These are phyloP conservation scores for Strigomonas galati DNA, from an alignment of 208 protist species.

Conservation along the genomic window DNA sequence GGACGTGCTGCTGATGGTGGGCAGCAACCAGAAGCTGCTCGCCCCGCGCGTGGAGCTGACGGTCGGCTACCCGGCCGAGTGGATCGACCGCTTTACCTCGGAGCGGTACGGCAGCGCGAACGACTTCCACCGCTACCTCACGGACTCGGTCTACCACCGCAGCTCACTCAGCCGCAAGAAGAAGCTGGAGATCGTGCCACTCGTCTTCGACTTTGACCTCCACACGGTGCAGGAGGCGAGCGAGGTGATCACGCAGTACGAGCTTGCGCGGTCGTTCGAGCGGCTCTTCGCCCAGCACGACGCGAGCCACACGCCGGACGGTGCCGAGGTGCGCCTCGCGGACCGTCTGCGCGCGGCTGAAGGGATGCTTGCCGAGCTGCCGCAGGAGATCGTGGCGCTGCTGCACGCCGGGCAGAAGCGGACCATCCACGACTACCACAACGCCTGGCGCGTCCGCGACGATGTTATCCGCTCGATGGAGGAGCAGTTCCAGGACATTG, in stretches of 20 bases:
- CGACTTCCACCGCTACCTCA: conserved; percentile 69
- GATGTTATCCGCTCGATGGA: conserved; percentile 71
- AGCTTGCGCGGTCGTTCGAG: conserved; percentile 70
- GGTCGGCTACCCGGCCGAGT: conserved; percentile 83
- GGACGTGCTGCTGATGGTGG: not conserved
- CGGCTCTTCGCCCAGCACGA: conserved; percentile 27
- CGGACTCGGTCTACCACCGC: conserved; percentile 50
- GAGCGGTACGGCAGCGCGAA: conserved; percentile 48
- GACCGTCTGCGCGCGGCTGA: conserved; percentile 24
- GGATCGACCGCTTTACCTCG: conserved; percentile 64
- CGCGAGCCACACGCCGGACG: not conserved
- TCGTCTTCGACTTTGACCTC: conserved; percentile 74
- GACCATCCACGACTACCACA: conserved; percentile 57
- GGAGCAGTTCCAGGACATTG: conserved; percentile 85
- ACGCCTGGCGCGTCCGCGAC: conserved; percentile 71
- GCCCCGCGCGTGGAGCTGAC: conserved; percentile 68
- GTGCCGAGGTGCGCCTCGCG: conserved; percentile 11
- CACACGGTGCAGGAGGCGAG: conserved; percentile 64
- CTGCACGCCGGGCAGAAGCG: conserved; percentile 58
- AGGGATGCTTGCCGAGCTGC: conserved; percentile 64
- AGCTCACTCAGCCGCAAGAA: conserved; percentile 68
- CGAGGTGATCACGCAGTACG: conserved; percentile 65
- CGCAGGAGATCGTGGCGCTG: conserved; percentile 42
- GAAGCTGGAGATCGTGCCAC: conserved; percentile 73
- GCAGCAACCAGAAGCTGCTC: not conserved